Conservation (phyloP, 2,329 filamentous ascomycete genomes). For the Beauveria caledonica region DNA sequence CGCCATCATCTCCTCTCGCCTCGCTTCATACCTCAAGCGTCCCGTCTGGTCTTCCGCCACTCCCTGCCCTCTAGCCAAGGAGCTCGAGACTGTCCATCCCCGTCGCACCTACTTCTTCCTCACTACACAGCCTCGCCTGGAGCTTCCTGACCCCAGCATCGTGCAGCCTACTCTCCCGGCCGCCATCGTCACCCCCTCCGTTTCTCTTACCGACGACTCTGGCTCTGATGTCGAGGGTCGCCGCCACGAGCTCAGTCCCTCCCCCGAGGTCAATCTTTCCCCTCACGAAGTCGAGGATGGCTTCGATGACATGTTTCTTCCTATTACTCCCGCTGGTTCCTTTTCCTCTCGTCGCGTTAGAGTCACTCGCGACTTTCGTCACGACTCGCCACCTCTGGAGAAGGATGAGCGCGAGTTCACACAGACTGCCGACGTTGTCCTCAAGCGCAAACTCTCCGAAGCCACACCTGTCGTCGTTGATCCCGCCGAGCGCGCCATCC, state of each 20-base stretch:
- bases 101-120: conserved; percentile 95
- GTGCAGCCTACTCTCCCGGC: conserved; percentile 24
- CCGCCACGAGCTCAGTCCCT: conserved; percentile 70
- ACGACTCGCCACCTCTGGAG: conserved; percentile 82
- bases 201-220: conserved; percentile 50
- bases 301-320: conserved; percentile 51
- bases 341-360: conserved; percentile 44
- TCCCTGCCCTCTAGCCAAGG: conserved; percentile 85
- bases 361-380: conserved; percentile 41
- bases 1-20: conserved; percentile 87
- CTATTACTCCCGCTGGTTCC: conserved; percentile 54
- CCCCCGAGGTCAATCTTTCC: conserved; percentile 87
- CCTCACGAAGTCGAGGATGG: conserved; percentile 75
- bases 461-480: conserved; percentile 25
- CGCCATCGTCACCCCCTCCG: conserved; percentile 68
- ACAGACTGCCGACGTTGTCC: conserved; percentile 82
- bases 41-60: conserved; percentile 67
- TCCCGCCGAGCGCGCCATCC: conserved; percentile 21
- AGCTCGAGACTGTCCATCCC: conserved; percentile 85
- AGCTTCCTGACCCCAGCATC: conserved; percentile 52
- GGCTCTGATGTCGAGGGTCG: conserved; percentile 61
- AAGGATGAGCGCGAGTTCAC: conserved; percentile 96
- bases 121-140: conserved; percentile 76
- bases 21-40: conserved; percentile 85
- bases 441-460: conserved; percentile 51